Percentiles rank a stretch among this genome's conserved stretches.
These are phyloP conservation scores for Phytophthora uliginosa DNA, from an alignment of 352 stramenopile genomes.

Conservation along the genomic window DNA sequence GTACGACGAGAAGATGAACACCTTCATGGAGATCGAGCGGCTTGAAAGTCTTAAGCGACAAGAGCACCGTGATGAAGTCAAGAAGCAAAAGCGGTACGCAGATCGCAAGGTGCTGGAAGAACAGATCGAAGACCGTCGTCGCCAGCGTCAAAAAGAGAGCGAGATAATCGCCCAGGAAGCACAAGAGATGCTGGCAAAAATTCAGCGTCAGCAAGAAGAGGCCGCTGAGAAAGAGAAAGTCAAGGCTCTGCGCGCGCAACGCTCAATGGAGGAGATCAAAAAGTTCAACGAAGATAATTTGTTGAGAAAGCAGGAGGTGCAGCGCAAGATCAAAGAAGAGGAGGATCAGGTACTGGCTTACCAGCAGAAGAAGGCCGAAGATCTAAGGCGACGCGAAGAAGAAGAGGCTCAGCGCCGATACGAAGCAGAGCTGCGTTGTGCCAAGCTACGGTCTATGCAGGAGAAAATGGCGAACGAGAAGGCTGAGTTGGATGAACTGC, in stretches of 20 bases:
- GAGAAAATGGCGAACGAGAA: slow-evolving; percentile 91
- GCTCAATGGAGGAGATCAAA: slow-evolving; percentile 79
- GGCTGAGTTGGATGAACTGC: slow-evolving; percentile 93
- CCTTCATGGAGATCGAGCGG: slow-evolving; percentile 96
- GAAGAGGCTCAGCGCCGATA: slow-evolving; percentile 73
- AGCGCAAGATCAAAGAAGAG: slow-evolving; percentile 85
- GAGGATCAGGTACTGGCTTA: slow-evolving; percentile 78
- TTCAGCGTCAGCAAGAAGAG: slow-evolving; percentile 79
- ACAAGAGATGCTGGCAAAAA: slow-evolving; percentile 89
- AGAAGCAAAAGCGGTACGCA: slow-evolving; percentile 86
- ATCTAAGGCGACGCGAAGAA: slow-evolving; percentile 70
- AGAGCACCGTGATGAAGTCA: slow-evolving; percentile 90
- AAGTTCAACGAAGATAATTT: slow-evolving; percentile 75
- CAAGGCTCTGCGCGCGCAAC: slow-evolving; percentile 67
- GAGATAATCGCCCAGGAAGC: slow-evolving; percentile 81
- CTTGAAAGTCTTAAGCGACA: slow-evolving; percentile 93
- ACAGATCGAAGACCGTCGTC: slow-evolving; percentile 75
- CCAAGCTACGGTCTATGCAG: slow-evolving; percentile 83
- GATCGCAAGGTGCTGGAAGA: slow-evolving; percentile 92
- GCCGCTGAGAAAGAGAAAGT: slow-evolving; percentile 76
- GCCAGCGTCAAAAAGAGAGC: slow-evolving; percentile 56
- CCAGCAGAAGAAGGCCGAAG: slow-evolving; percentile 79
- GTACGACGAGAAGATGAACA: slow-evolving; percentile 96
- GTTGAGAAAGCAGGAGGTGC: slow-evolving; percentile 58
- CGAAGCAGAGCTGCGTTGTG: slow-evolving; percentile 78